Base-by-base conservation (phyloP, 1,139 yeast genomes). In the Lodderomyces elongisporus region DNA sequence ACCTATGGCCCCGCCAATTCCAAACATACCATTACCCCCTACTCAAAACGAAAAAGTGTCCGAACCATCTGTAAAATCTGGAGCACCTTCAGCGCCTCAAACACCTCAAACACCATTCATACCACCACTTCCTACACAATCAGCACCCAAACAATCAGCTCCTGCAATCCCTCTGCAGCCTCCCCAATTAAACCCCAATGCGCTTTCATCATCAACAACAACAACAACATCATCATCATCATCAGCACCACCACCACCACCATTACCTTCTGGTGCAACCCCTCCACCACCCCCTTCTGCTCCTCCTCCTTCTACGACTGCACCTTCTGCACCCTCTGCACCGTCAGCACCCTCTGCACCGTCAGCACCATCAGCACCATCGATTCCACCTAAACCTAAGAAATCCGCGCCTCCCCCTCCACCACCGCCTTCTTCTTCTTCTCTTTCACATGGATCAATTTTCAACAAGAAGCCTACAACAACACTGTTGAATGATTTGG, bases 101-200 rank as follows among this genome's bases (percentile, higher is more conserved):
- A 27, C 39, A 3, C 26, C 41, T 17, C 24, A 31, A 14, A 42
- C 46, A 15, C 40, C 46, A 8, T 27, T 43, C 25, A 17, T 16
- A 13, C 40, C 46, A 23, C 27, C 17, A 4, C 45, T 48, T 9
- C 36, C 41, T n/a, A n/a, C n/a, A 14, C 20, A 33, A 37, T 34
- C 42, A 17, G 30, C 28, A 30, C 15, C 22, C 12, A 54, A 48
- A 26, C 56, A 55, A 32, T 31, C 51, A 1, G 58, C 65, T 2
- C 66, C 69, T 3, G 65, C 66, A 1, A 63, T 70, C 4, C 63
- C 71, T 3, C 64, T 68, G 3, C 54, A 64, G 5, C 23, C 23
- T 5, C n/a, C n/a, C n/a, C n/a, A n/a, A n/a, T n/a, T n/a, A n/a
- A n/a, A n/a, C n/a, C n/a, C n/a, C n/a, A n/a, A n/a, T n/a, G n/a